Percentiles rank a stretch among this genome's conserved stretches.
phyloP scores from a whole-genome alignment of 1,139 yeast species.

The Kazachstania sp. region DNA sequence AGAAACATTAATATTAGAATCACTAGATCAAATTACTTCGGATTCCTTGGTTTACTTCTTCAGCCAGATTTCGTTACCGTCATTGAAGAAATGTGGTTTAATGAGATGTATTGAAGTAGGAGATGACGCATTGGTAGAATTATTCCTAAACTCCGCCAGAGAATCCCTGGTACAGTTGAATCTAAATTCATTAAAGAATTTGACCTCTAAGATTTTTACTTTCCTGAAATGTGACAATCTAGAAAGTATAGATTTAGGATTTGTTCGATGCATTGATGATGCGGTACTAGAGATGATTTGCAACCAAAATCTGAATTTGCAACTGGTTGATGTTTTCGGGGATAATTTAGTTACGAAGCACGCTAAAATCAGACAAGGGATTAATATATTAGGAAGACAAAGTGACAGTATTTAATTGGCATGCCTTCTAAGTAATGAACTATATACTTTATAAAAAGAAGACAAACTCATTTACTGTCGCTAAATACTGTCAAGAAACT shows the following conservation, averaged over 20 bases:
- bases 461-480: neutral
- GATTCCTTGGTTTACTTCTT: slow-evolving; percentile 56
- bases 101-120: slow-evolving; percentile 59
- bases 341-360: slow-evolving; percentile 56
- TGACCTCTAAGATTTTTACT: slow-evolving; percentile 46
- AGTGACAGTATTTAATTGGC: slow-evolving; percentile 43
- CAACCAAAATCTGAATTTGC: slow-evolving; percentile 49
- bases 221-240: slow-evolving; percentile 47
- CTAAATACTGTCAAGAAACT: no score
- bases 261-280: slow-evolving; percentile 68
- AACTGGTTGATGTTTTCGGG: slow-evolving; percentile 70
- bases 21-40: slow-evolving; percentile 55
- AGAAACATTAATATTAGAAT: slow-evolving; percentile 20
- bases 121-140: slow-evolving; percentile 51
- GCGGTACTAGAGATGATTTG: slow-evolving; percentile 46
- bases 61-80: slow-evolving; percentile 39
- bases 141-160: slow-evolving; percentile 52
- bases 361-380: slow-evolving; percentile 45
- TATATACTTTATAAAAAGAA: neutral
- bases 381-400: slow-evolving; percentile 69
- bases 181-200: slow-evolving; percentile 58
- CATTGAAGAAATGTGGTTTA: slow-evolving; percentile 53
- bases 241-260: slow-evolving; percentile 62
- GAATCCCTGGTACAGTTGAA: slow-evolving; percentile 58
- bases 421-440: neutral